Percentiles rank a stretch among this genome's conserved stretches.
Conservation (phyloP, 164 flowering plant species). For the Umbellularia californica region DNA sequence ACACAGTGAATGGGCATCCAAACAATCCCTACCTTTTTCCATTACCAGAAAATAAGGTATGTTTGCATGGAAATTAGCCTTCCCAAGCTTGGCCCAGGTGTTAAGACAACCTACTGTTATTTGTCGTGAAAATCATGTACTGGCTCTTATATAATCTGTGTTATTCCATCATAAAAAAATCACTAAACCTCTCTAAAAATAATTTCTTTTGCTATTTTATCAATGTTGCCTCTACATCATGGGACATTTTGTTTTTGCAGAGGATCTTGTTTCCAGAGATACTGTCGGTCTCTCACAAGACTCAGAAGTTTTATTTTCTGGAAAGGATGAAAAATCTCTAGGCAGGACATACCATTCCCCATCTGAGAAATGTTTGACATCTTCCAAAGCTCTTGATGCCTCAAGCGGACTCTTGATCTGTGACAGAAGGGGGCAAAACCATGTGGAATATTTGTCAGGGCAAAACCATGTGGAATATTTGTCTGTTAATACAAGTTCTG, state of each 20-base stretch:
- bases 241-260: slow-evolving; percentile 27
- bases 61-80: too few relatives aligned
- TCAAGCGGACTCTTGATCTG: background rate
- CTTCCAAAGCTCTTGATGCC: slow-evolving; percentile 18
- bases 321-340: slow-evolving; percentile 22
- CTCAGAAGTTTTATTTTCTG: slow-evolving; percentile 22
- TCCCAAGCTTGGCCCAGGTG: too few relatives aligned
- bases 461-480: slow-evolving; percentile 13
- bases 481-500: slow-evolving; percentile 31
- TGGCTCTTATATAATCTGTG: too few relatives aligned
- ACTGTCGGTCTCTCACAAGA: slow-evolving; percentile 25
- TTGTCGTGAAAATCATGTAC: too few relatives aligned
- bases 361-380: slow-evolving; percentile 21
- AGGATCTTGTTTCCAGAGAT: slow-evolving; percentile 52
- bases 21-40: too few relatives aligned
- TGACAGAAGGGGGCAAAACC: slow-evolving; percentile 18
- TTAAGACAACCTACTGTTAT: too few relatives aligned
- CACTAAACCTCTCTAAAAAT: too few relatives aligned
- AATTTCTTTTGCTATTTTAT: too few relatives aligned
- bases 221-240: background rate
- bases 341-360: slow-evolving; percentile 14
- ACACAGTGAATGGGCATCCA: too few relatives aligned
- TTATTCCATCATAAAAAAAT: too few relatives aligned
- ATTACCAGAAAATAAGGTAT: too few relatives aligned
- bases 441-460: slow-evolving; percentile 17